Conservation (phyloP, 345 rosid species). For the Hibiscus tridactylites region DNA sequence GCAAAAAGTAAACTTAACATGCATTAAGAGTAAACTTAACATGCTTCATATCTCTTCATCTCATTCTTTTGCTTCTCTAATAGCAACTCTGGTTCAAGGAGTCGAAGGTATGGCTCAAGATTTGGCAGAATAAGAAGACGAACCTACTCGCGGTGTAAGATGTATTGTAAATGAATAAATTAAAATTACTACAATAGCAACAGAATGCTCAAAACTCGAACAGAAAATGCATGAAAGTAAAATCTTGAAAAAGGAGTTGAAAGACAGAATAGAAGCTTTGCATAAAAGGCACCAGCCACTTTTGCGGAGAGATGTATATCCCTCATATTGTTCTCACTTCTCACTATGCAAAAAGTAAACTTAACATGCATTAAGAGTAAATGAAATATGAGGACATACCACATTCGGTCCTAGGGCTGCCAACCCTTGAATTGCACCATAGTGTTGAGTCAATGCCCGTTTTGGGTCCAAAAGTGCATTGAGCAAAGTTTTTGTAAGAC, state of each 20-base stretch:
- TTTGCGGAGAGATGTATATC: background rate
- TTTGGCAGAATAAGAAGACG: slow-evolving; percentile 73
- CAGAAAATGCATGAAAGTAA: background rate
- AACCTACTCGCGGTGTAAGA: slow-evolving; percentile 36
- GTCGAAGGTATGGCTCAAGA: slow-evolving; percentile 64
- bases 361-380: background rate
- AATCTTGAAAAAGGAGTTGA: background rate
- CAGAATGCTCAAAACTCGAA: background rate
- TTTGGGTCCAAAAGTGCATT: slow-evolving; percentile 85
- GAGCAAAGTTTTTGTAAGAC: slow-evolving; percentile 81
- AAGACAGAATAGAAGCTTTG: slow-evolving; percentile 1
- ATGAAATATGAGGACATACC: slow-evolving; percentile 34
- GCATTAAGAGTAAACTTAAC: no score
- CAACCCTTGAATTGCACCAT: slow-evolving; percentile 94
- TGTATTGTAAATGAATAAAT: slow-evolving; percentile 10
- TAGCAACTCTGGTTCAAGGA: slow-evolving; percentile 85
- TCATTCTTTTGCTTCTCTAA: slow-evolving; percentile 81
- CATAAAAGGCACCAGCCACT: background rate
- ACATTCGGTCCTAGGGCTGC: slow-evolving; percentile 84
- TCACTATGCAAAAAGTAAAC: background rate
- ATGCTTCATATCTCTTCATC: slow-evolving; percentile 84
- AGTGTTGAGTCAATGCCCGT: slow-evolving; percentile 81
- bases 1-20: background rate
- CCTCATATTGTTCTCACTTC: background rate
- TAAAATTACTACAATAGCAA: background rate